Evolutionary conservation across 306 rosid species (phyloP).

Genomic region (Trifolium dubium): DNA sequence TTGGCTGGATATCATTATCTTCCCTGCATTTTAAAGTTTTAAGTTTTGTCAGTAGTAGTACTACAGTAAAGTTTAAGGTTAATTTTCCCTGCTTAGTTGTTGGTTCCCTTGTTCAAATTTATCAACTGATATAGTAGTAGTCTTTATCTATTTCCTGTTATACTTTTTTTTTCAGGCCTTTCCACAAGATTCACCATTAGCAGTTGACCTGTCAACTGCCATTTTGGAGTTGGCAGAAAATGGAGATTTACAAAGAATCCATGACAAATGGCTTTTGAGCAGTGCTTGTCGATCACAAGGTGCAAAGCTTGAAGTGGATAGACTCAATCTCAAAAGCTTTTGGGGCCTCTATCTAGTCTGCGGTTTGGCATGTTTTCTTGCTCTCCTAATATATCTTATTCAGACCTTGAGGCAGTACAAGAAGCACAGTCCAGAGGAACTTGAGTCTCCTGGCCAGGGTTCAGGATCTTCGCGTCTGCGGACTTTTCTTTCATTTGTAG

Average conservation of each 20-base stretch:
- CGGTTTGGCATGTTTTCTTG: constrained; percentile 76
- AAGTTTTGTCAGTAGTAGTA: too few relatives aligned
- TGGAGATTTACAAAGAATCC: constrained; percentile 93
- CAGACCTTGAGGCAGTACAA: constrained; percentile 69
- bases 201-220: constrained; percentile 88
- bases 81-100: too few relatives aligned
- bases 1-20: too few relatives aligned
- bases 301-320: constrained; percentile 75
- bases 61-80: too few relatives aligned
- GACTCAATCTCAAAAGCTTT: constrained; percentile 76
- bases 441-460: constrained; percentile 44
- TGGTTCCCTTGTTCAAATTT: constrained; percentile 3
- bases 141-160: constrained; percentile 8
- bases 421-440: constrained; percentile 50
- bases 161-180: constrained; percentile 68
- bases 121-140: neutral
- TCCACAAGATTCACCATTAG: constrained; percentile 83
- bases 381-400: constrained; percentile 66
- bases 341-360: constrained; percentile 79
- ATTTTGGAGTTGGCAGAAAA: constrained; percentile 76
- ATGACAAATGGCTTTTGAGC: constrained; percentile 89
- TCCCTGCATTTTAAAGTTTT: too few relatives aligned
- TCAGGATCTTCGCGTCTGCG: constrained; percentile 52
- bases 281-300: constrained; percentile 76
- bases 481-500: constrained; percentile 75